phyloP scores from a whole-genome alignment of 768 basidiomycete species.

The Auricularia heimuer region DNA sequence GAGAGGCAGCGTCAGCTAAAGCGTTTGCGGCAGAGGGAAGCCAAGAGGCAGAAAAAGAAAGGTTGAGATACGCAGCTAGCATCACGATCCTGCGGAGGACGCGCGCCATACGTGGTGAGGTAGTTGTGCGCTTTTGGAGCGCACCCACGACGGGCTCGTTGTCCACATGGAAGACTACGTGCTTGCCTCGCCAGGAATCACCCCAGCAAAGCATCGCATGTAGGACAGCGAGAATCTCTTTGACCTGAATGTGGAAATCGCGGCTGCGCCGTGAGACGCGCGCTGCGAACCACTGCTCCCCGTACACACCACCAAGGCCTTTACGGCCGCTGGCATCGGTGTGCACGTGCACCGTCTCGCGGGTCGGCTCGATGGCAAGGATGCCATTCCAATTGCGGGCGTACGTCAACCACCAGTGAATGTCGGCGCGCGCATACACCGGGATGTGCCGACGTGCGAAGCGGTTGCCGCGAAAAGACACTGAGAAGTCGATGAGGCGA shows the following conservation, averaged over 20 bases:
- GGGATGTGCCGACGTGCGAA: conserved; percentile 18
- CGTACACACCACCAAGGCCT: conserved; percentile 13
- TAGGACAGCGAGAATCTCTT: no score
- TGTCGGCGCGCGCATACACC: conserved; percentile 11
- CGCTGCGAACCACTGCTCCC: conserved; percentile 20
- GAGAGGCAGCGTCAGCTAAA: conserved; percentile 14
- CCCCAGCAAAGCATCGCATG: no score
- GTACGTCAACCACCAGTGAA: conserved; percentile 25
- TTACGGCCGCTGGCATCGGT: conserved; percentile 21
- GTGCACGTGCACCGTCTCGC: conserved; percentile 12
- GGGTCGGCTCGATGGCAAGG: conserved; percentile 2
- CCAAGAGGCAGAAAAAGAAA: conserved; percentile 11
- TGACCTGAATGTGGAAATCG: conserved; percentile 10
- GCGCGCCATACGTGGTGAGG: no score
- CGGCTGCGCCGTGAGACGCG: conserved; percentile 16
- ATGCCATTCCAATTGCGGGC: conserved; percentile 23
- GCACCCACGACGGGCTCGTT: no score
- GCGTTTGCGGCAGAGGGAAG: conserved; percentile 10
- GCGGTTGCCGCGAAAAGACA: conserved; percentile 13
- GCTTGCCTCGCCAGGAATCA: no score
- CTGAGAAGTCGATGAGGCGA: conserved; percentile 7
- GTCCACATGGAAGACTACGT: no score
- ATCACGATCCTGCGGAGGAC: not conserved
- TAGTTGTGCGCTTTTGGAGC: conserved; percentile 23
- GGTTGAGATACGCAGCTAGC: conserved; percentile 9